Evolutionary conservation across 169 alveolate species (phyloP), one percentile per base, ranked within the genome.

Genomic region (Cryptosporidium tyzzeri): DNA sequence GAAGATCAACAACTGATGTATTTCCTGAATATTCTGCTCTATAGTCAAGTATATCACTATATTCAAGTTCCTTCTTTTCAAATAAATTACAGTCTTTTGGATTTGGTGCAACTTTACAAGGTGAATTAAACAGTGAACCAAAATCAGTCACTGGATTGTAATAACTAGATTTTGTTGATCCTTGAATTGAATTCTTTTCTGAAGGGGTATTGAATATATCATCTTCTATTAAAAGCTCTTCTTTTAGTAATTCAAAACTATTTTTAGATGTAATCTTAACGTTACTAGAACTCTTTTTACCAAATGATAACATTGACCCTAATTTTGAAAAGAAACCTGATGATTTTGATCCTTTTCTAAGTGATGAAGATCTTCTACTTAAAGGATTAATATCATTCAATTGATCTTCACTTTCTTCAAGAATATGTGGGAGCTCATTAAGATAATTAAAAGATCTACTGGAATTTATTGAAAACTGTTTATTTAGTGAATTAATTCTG

Each of bases 41-140:
- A 67, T 80, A 80, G 55, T 80, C 89, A 10, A 80, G 48, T 29
- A 80, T 62, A 65, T 80, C 89, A 59, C 75, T 65, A 21, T 80
- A 80, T 26, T 80, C 70, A 10, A 80, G 39, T 33, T 80, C 80
- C 39, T 31, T 59, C 23, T 80, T 41, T 29, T 80, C 55, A 65
- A 80, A 80, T 35, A 73, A 33, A 31, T 73, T 73, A 26, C 86
- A 73, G 14, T 55, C 44, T 26, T 26, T 41, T 18, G 39, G 31
- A 9, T 58, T 53, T 16, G 71, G 58, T 2, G 62, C 7, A 1
- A 48, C 18, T 37, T 53, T 31, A 31, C 86, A 73, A 8, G 45
- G n/a, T 6, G 44, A 14, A 26, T 55, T 7, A 1, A 37, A 14
- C 14, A 35, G 23, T 33, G 69, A 73, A 8, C 44, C 50, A 58